Base-by-base conservation (phyloP, 441 rosid genomes). In the Melianthus villosus region DNA sequence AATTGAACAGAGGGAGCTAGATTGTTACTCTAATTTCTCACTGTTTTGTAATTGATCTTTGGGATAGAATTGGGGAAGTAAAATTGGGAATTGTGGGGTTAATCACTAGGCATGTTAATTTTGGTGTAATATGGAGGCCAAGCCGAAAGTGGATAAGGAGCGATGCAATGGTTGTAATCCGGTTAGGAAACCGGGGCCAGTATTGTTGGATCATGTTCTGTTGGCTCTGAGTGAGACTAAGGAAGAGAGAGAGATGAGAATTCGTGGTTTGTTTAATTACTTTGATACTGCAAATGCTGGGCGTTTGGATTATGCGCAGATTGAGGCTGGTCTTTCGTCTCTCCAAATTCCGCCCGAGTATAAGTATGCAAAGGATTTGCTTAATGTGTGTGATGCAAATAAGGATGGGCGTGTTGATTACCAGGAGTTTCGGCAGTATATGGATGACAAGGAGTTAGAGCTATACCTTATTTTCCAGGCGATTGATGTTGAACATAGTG, bases 391-490 rank as follows among this genome's bases (percentile, higher is more conserved):
- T 23, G 93, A 89, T 46, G 85, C 93, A 0, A 69, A 89, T 47
- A 62, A 77, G 28, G 97, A 89, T 38, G 95, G 95, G 1, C 63
- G 89, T 23, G 95, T 83, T 0, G 92, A 76, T 54, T 89, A 83
- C 45, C 64, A 57, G 16, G 97, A 89, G 56, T 89, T 89, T 38
- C 72, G 73, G 63, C 59, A 85, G 23, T 89, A 89, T 39, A 89
- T 89, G 85, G 95, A 89, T 26, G 85, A 54, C 39, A 89, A 89
- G 62, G 95, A 89, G 79, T 75, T 89, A 15, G 97, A 89, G 73
- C 71, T 89, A 20, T 89, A 89, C 45, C 46, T 72, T 60, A 89
- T 89, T 22, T 89, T 89, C 44, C 85, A 83, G 39, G 77, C 85
- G 30, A 89, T 89, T 57, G 97, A 89, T 59, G 97, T 89, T n/a